A percentile compares a stretch with the other conserved stretches of the same genome.
phyloP scores from a whole-genome alignment of 495 filamentous ascomycete species.

The Neurospora intermedia region DNA sequence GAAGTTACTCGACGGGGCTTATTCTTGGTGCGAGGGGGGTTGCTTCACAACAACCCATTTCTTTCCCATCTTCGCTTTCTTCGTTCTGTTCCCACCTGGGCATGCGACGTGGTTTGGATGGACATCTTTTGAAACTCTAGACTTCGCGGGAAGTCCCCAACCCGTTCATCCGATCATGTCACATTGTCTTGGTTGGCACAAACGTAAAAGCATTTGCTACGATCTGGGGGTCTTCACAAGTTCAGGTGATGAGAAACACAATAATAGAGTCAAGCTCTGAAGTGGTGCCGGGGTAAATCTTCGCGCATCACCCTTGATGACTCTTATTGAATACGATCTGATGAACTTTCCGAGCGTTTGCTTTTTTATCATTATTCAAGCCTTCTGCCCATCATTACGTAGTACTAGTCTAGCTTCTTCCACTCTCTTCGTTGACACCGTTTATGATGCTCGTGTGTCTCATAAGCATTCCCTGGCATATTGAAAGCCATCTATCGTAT shows the following conservation, averaged over 20 bases:
- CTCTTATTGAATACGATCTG: constrained; percentile 93
- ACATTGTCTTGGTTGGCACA: constrained; percentile 16
- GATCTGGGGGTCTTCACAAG: constrained; percentile 34
- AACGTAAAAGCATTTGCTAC: not conserved
- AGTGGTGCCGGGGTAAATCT: constrained; percentile 43
- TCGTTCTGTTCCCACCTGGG: constrained; percentile 16
- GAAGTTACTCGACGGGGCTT: constrained; percentile 99
- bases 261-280: constrained; percentile 99
- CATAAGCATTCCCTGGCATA: constrained; percentile 2
- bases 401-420: constrained; percentile 4
- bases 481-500: constrained; percentile 8
- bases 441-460: not conserved
- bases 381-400: not conserved
- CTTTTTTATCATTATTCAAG: constrained; percentile 2
- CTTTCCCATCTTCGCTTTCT: constrained; percentile 19
- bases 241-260: constrained; percentile 87
- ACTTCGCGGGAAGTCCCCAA: constrained; percentile 33
- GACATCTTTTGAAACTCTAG: constrained; percentile 28
- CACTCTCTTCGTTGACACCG: not conserved
- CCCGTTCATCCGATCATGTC: constrained; percentile 17
- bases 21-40: constrained; percentile 97
- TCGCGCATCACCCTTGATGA: constrained; percentile 44
- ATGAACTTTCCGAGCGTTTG: constrained; percentile 47
- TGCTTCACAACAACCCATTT: constrained; percentile 19
- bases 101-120: constrained; percentile 5